These are phyloP conservation scores for Ophiostoma pallidulum DNA, from an alignment of 2,329 filamentous ascomycete genomes.

Conservation along the genomic window DNA sequence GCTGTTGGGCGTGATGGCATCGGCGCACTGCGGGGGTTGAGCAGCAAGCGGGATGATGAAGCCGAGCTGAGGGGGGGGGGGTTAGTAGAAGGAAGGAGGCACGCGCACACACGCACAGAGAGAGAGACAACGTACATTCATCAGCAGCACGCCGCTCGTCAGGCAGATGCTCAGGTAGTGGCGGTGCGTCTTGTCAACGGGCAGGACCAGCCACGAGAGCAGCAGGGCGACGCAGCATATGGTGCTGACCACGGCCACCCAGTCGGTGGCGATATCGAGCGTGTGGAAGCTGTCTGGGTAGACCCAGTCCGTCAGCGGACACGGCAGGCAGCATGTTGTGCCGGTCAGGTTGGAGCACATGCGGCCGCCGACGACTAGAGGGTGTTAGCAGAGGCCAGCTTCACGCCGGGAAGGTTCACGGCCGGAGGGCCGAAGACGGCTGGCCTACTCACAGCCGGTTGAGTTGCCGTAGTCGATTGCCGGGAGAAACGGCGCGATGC, in stretches of 20 bases:
- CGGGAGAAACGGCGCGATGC: conserved; percentile 12
- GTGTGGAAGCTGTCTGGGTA: conserved; percentile 51
- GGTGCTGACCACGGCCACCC: conserved; percentile 68
- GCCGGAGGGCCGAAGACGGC: no score
- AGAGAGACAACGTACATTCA: conserved; percentile 58
- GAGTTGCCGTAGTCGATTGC: conserved; percentile 13
- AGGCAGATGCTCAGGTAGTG: conserved; percentile 91
- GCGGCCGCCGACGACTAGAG: conserved; percentile 46
- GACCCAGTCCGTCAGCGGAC: conserved; percentile 72
- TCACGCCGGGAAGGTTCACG: no score
- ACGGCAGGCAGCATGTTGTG: conserved; percentile 76
- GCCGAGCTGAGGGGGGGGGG: conserved; percentile 50
- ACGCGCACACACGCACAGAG: no score
- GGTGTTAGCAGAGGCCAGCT: no score
- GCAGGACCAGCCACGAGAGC: conserved; percentile 68
- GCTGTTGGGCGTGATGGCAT: conserved; percentile 85
- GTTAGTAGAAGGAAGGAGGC: neutral
- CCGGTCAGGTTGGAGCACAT: conserved; percentile 40
- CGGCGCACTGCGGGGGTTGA: conserved; percentile 72
- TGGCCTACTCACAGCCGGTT: conserved; percentile 15
- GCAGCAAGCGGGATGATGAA: conserved; percentile 82
- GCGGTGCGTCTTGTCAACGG: conserved; percentile 78
- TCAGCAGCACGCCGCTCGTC: conserved; percentile 62
- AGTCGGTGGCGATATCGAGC: conserved; percentile 62
- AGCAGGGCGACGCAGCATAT: conserved; percentile 67